Evolutionary conservation across 306 rosid genomes (phyloP), one percentile per base, ranked within the genome.

Genomic region (Quercus suber): DNA sequence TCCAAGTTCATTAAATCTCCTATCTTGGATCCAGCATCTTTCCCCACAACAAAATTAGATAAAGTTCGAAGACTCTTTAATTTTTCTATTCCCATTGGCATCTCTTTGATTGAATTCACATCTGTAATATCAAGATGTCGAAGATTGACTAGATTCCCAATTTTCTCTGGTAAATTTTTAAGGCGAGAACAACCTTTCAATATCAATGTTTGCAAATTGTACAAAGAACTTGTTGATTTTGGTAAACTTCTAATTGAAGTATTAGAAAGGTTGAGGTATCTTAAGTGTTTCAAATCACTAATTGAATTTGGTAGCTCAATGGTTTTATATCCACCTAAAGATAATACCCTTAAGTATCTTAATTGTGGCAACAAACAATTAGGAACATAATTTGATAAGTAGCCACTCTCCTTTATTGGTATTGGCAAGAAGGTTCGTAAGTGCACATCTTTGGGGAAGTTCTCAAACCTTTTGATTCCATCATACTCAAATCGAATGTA

Each of bases 171-270:
- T 20, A 82, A 76, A 25, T 35, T 25, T 21, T 6, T n/a, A 0
- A 85, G 68, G 13, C 0, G 0, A 0, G 0, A 0, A 65, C 79
- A 85, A 1, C 0, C 0, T 0, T 78, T 31, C 78, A 85, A 71
- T 3, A 61, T 71, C 52, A 85, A 58, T 3, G 28, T 75, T 3
- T 71, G 76, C 30, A 82, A 37, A 18, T 78, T 82, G 55, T 41
- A 61, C 20, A 82, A 1, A 2, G 13, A 19, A 49, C 73, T 55
- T 0, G 78, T 21, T 0, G 79, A 71, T 18, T 64, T 19, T 0
- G 79, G 86, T 21, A 79, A 82, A 6, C 74, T 73, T 67, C 8
- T 8, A 31, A 82, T 65, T 0, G 0, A 0, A 25, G 83, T n/a
- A 0, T 1, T 6, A 1, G 14, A 10, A 21, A 82, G 78, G 4